These are phyloP conservation scores for Zopfochytrium polystomum DNA, from an alignment of 371 early-diverging fungal species.

Conservation along the genomic window DNA sequence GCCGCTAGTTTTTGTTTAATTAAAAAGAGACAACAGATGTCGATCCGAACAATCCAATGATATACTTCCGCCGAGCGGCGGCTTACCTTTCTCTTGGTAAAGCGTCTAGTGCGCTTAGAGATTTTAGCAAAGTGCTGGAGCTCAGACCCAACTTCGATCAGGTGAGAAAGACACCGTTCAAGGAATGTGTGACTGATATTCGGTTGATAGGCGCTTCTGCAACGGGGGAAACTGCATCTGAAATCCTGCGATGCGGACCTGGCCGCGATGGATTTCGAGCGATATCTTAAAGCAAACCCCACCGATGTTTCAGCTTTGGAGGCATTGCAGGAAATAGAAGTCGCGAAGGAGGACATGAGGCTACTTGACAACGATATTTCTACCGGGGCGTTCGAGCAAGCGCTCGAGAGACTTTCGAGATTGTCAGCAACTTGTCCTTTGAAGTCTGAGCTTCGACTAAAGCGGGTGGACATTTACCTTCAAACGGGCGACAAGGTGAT, in stretches of 20 bases:
- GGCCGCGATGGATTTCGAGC: conserved; percentile 44
- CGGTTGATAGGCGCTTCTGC: conserved; percentile 58
- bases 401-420: conserved; percentile 56
- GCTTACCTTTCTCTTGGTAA: conserved; percentile 74
- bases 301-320: conserved; percentile 45
- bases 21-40: conserved; percentile 56
- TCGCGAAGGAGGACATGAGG: conserved; percentile 1
- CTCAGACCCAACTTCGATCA: conserved; percentile 78
- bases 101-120: conserved; percentile 67
- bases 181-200: neutral
- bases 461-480: conserved; percentile 72
- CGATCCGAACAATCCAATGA: conserved; percentile 63
- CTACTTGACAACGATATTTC: conserved; percentile 46
- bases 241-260: conserved; percentile 67
- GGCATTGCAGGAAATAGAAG: conserved; percentile 24
- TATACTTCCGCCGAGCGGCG: conserved; percentile 84
- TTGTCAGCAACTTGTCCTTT: conserved; percentile 43
- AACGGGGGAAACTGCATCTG: conserved; percentile 72
- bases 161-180: conserved; percentile 12
- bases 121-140: conserved; percentile 71
- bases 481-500: conserved; percentile 72
- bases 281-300: conserved; percentile 33
- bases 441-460: conserved; percentile 18
- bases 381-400: conserved; percentile 56
- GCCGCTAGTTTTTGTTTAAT: neutral